Base-by-base conservation (phyloP, 2,329 filamentous ascomycete genomes). In the Basipetospora sp. region DNA sequence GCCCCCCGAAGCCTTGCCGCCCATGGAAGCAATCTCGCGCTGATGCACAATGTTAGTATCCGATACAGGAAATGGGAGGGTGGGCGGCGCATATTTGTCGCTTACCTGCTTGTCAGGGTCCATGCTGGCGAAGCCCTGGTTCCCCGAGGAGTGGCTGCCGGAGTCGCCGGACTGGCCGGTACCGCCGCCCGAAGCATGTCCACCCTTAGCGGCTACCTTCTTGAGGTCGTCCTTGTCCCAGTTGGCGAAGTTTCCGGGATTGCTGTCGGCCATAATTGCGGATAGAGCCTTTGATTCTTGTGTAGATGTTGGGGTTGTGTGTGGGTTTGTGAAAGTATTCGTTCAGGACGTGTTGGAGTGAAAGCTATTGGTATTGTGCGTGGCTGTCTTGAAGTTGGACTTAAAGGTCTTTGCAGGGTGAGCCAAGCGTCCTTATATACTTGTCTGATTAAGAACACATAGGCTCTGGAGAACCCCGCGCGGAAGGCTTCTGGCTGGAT, bases 1-100 rank as follows among this genome's bases (percentile, higher is more conserved):
- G n/a, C n/a, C n/a, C n/a, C n/a, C 57, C 0, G 67, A 71, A 1
- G 65, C 62, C 36, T 71, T 55, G 4, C 67, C 69, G 8, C 70
- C 70, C 50, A 60, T 56, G 9, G 69, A 73, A 2, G 70, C 69
- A 41, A 74, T 71, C 2, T 72, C 60, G 15, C 57, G 55, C 68
- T 71, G n/a, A n/a, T n/a, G 17, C n/a, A 16, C 8, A 11, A 3
- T 19, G 2, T 19, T 36, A 27, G 22, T 5, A 34, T 6, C 11
- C 3, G n/a, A n/a, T n/a, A n/a, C n/a, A 32, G 13, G 28, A 30
- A 30, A 3, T n/a, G 5, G 13, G 10, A 8, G 28, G 17, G 28
- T 14, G 5, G 11, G 14, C 8, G 31, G 31, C 17, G 31, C 3
- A 5, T 9, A 18, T 8, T 19, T 44, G 44, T 53, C n/a, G n/a